These are phyloP conservation scores for Phytophthora brassicae DNA, from an alignment of 352 stramenopile species.

Conservation along the genomic window DNA sequence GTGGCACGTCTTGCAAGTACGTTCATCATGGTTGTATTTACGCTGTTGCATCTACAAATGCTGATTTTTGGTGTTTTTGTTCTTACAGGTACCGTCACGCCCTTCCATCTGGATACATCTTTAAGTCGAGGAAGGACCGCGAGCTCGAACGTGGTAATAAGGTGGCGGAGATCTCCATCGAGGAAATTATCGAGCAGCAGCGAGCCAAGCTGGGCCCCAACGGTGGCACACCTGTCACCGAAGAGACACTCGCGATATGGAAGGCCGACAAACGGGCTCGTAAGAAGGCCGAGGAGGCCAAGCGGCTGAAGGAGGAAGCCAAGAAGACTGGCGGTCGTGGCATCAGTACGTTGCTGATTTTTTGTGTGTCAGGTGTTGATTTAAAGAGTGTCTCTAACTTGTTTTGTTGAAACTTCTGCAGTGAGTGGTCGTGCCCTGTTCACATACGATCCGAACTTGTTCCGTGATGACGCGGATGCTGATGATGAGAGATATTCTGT, in stretches of 20 bases:
- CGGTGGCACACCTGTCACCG: slow-evolving; percentile 86
- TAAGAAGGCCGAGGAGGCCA: slow-evolving; percentile 81
- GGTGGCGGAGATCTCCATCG: slow-evolving; percentile 83
- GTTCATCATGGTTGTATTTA: slow-evolving; percentile 4
- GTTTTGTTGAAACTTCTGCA: slow-evolving; percentile 29
- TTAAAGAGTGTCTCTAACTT: background rate
- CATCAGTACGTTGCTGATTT: slow-evolving; percentile 68
- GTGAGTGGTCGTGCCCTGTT: slow-evolving; percentile 92
- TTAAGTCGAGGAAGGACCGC: slow-evolving; percentile 87
- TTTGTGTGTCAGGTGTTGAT: background rate
- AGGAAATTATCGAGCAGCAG: slow-evolving; percentile 92
- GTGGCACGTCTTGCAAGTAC: slow-evolving; percentile 76
- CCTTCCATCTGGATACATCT: slow-evolving; percentile 87
- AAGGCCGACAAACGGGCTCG: slow-evolving; percentile 82
- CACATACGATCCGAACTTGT: slow-evolving; percentile 89
- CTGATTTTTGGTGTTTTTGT: background rate
- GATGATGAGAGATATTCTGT: slow-evolving; percentile 85
- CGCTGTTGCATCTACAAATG: background rate
- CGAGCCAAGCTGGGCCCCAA: slow-evolving; percentile 84
- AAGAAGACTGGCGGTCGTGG: slow-evolving; percentile 84
- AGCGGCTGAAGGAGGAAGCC: slow-evolving; percentile 81
- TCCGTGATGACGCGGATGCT: slow-evolving; percentile 89
- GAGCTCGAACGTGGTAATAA: slow-evolving; percentile 85
- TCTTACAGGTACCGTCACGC: slow-evolving; percentile 71
- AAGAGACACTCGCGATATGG: slow-evolving; percentile 87